phyloP scores from a whole-genome alignment of 805 yeast genomes.

The Brettanomyces custersianus region DNA sequence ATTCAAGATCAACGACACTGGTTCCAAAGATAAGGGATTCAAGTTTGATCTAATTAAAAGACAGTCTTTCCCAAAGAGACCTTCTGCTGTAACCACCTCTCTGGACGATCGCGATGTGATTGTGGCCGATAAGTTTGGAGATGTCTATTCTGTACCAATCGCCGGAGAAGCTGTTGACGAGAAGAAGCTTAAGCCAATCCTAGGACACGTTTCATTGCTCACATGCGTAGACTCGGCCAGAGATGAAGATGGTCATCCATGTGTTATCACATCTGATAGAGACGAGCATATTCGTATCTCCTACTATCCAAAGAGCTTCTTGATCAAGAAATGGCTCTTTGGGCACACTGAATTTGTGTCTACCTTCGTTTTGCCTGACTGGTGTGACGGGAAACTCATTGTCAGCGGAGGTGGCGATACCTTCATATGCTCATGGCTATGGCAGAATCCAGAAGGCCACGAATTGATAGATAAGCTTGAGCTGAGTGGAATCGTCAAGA shows the following conservation, averaged over 20 bases:
- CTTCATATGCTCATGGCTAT: slow-evolving; percentile 66
- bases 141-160: slow-evolving; percentile 61
- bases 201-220: slow-evolving; percentile 96
- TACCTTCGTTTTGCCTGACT: slow-evolving; percentile 44
- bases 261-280: slow-evolving; percentile 75
- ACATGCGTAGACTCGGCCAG: slow-evolving; percentile 54
- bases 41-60: slow-evolving; percentile 50
- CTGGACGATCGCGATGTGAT: slow-evolving; percentile 42
- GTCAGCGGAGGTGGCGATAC: slow-evolving; percentile 92
- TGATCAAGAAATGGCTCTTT: slow-evolving; percentile 75
- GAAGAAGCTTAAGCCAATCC: slow-evolving; percentile 53
- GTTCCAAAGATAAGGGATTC: slow-evolving; percentile 15
- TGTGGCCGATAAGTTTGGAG: slow-evolving; percentile 94
- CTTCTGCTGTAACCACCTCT: slow-evolving; percentile 67
- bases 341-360: slow-evolving; percentile 85
- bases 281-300: slow-evolving; percentile 93
- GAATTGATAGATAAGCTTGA: slow-evolving; percentile 34
- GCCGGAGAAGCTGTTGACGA: slow-evolving; percentile 26
- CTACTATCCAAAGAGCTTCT: slow-evolving; percentile 65
- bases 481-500: slow-evolving; percentile 28
- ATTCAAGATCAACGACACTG: slow-evolving; percentile 30
- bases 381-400: slow-evolving; percentile 38
- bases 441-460: slow-evolving; percentile 33
- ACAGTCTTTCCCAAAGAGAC: slow-evolving; percentile 83
- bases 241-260: slow-evolving; percentile 35